These are phyloP conservation scores for Salix arbutifolia DNA, from an alignment of 345 rosid species.

Conservation along the genomic window DNA sequence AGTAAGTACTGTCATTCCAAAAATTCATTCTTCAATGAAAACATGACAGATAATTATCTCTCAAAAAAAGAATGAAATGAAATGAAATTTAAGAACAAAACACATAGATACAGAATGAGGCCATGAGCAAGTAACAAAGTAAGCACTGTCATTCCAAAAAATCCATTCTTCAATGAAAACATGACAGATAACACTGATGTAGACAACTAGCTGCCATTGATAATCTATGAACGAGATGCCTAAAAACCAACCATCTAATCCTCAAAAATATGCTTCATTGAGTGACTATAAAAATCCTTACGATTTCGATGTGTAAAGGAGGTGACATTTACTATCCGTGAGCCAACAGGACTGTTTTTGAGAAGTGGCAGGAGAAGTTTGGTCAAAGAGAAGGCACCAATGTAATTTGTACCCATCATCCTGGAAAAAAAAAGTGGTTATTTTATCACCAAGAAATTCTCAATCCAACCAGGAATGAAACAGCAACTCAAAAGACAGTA, in stretches of 20 bases:
- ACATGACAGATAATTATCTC: neutral
- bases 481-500: neutral
- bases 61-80: neutral
- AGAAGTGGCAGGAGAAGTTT: constrained; percentile 76
- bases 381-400: constrained; percentile 70
- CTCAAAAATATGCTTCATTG: neutral
- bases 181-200: neutral
- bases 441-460: neutral
- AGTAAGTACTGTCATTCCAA: no score
- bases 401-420: constrained; percentile 83
- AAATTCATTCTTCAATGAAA: neutral
- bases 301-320: constrained; percentile 86
- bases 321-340: constrained; percentile 82
- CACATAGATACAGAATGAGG: neutral
- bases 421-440: constrained; percentile 31
- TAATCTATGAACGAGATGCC: neutral
- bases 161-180: neutral
- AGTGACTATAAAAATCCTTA: constrained; percentile 18
- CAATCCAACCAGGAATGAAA: neutral
- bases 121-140: neutral
- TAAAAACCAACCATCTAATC: constrained; percentile 3
- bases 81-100: neutral
- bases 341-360: constrained; percentile 63
- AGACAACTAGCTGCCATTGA: neutral
- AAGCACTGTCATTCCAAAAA: neutral